phyloP scores from a whole-genome alignment of 208 protist species.

The Leishmania mexicana region DNA sequence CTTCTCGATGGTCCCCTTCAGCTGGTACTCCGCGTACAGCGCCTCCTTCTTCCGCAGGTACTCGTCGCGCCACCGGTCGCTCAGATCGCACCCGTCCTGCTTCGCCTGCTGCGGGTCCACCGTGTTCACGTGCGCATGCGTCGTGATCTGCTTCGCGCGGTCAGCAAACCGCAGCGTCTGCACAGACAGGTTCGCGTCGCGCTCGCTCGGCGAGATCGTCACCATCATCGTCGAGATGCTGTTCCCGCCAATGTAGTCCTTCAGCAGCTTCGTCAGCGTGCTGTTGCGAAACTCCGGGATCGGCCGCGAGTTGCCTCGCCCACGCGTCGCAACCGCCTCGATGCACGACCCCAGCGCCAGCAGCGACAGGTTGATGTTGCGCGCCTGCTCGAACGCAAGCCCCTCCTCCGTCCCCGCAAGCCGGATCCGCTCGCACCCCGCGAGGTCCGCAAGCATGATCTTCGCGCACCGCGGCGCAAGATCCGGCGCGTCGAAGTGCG shows the following conservation, averaged over 20 bases:
- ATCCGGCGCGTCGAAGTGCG: conserved; percentile 70
- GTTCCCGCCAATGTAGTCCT: conserved; percentile 83
- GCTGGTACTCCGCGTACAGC: conserved; percentile 71
- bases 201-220: conserved; percentile 83
- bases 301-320: conserved; percentile 62
- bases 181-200: conserved; percentile 80
- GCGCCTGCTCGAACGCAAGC: conserved; percentile 87
- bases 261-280: conserved; percentile 90
- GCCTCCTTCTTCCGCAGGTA: conserved; percentile 82
- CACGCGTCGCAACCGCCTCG: conserved; percentile 49
- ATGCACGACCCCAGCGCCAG: conserved; percentile 77
- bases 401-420: conserved; percentile 82
- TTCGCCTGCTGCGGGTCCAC: conserved; percentile 46
- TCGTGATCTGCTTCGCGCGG: conserved; percentile 83
- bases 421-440: conserved; percentile 92
- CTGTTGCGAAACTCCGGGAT: conserved; percentile 76
- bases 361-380: conserved; percentile 92
- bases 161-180: conserved; percentile 90
- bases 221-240: conserved; percentile 93
- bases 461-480: conserved; percentile 54
- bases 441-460: conserved; percentile 93
- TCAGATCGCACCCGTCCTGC: conserved; percentile 40
- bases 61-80: conserved; percentile 54
- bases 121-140: conserved; percentile 82
- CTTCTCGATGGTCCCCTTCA: conserved; percentile 67